Percentiles rank a stretch among this genome's conserved stretches.
Evolutionary conservation across 75 land plant genomes (phyloP).

Genomic region (Cunninghamia lanceolata): DNA sequence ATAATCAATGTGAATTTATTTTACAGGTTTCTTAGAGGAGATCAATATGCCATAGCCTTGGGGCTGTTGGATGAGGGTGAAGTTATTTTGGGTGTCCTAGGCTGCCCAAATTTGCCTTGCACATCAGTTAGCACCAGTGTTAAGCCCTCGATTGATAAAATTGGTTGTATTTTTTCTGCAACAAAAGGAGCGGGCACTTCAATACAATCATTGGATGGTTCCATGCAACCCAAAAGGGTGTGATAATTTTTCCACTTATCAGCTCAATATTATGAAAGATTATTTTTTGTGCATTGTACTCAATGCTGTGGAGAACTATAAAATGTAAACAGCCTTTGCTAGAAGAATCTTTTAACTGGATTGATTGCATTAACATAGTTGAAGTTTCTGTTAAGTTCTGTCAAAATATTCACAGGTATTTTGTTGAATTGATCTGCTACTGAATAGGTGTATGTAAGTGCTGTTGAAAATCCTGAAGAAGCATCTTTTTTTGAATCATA

Average conservation of each 20-base stretch:
- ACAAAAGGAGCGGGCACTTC: slow-evolving; percentile 72
- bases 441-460: slow-evolving; percentile 76
- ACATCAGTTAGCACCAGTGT: slow-evolving; percentile 29
- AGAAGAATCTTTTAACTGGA: background rate
- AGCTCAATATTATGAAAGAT: background rate
- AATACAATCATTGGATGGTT: slow-evolving; percentile 65
- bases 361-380: background rate
- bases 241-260: background rate
- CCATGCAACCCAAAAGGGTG: slow-evolving; percentile 31
- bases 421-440: slow-evolving; percentile 20
- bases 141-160: slow-evolving; percentile 25
- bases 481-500: slow-evolving; percentile 96
- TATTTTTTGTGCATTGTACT: background rate
- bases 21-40: slow-evolving; percentile 86
- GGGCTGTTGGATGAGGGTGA: slow-evolving; percentile 85
- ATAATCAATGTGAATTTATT: background rate
- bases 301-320: background rate
- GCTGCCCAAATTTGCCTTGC: slow-evolving; percentile 92
- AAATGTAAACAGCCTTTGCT: background rate
- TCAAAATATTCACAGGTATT: background rate
- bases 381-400: background rate
- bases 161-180: slow-evolving; percentile 94
- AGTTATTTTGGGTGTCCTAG: slow-evolving; percentile 88
- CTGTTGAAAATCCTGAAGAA: slow-evolving; percentile 61
- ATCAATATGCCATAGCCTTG: slow-evolving; percentile 94